Evolutionary conservation across 2,329 filamentous ascomycete genomes (phyloP), one percentile per base, ranked within the genome.

Genomic region (Endothia cerciana): DNA sequence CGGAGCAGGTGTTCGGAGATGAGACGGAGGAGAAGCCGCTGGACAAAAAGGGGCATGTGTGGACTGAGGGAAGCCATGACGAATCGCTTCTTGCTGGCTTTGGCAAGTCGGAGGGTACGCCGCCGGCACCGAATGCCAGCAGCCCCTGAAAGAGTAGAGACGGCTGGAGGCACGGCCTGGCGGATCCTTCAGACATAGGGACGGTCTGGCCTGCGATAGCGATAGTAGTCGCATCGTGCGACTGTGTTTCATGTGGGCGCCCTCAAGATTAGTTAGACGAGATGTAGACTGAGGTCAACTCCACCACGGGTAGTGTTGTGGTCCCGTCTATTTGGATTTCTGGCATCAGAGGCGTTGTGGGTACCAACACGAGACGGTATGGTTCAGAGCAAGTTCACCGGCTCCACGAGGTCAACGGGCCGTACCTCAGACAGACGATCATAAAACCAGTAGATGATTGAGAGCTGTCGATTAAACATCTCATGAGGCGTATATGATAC

Each of bases 1-100:
- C 57, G 33, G 56, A 70, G 55, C 64, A 71, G 60, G 60, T 64
- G 22, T 22, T 77, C 38, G 72, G 67, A 2, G 71, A 71, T 3
- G 68, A 67, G 1, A 61, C 56, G 2, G 63, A 40, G 4, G 65
- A 70, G 15, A 28, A 28, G 17, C 19, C 55, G 10, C 11, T 8
- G 25, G 22, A 22, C 13, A 13, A 4, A 5, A 15, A 28, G 13
- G 4, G 11, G 13, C 15, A 51, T 5, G 47, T 74, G 10, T 79
- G 77, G 77, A 71, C 72, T 11, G 72, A 77, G 49, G 74, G 75
- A 63, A 74, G 74, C 30, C 75, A 77, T 17, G 73, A 76, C 66
- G 77, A 80, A 66, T 75, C 77, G 1, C 66, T 78, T 22, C 73
- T 69, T 41, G 68, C 74, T 7, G 73, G 72, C 53, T 41, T 68